Conservation (phyloP, 2,329 filamentous ascomycete genomes). For the Pestalotiopsis sp. region DNA sequence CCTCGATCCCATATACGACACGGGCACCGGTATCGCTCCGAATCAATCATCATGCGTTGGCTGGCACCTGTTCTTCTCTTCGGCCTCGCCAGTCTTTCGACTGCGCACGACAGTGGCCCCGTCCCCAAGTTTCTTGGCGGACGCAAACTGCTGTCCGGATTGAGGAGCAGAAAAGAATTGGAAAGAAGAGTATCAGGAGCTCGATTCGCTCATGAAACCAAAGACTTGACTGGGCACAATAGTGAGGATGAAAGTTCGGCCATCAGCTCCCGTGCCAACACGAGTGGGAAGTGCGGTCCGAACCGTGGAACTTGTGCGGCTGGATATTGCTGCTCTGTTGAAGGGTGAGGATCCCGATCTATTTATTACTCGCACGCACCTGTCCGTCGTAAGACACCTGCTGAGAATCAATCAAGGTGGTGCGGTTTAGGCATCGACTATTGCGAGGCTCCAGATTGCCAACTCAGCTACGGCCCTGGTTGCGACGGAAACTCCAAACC, state of each 20-base stretch:
- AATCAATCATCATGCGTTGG: constrained; percentile 24
- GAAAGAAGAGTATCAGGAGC: constrained; percentile 12
- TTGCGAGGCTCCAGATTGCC: constrained; percentile 34
- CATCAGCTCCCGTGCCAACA: constrained; percentile 21
- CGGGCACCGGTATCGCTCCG: neutral
- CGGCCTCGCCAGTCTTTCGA: constrained; percentile 26
- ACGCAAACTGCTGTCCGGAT: constrained; percentile 28
- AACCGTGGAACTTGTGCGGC: constrained; percentile 27
- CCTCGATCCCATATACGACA: neutral
- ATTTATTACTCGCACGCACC: neutral
- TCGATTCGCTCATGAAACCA: neutral
- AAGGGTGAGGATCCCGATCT: constrained; percentile 25
- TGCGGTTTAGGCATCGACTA: constrained; percentile 29
- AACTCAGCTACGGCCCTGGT: constrained; percentile 45
- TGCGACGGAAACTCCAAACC: constrained; percentile 52
- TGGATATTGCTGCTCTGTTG: constrained; percentile 34
- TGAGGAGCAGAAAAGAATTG: constrained; percentile 27
- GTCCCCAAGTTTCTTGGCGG: constrained; percentile 30
- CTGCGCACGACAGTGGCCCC: constrained; percentile 27
- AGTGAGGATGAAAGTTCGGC: constrained; percentile 14
- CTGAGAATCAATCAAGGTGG: constrained; percentile 22
- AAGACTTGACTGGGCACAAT: constrained; percentile 19
- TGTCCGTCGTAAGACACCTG: neutral
- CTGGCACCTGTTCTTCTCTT: constrained; percentile 24
- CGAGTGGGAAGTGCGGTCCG: constrained; percentile 26